These are phyloP conservation scores for Bretschneidera sinensis DNA, from an alignment of 345 rosid genomes.

Conservation along the genomic window DNA sequence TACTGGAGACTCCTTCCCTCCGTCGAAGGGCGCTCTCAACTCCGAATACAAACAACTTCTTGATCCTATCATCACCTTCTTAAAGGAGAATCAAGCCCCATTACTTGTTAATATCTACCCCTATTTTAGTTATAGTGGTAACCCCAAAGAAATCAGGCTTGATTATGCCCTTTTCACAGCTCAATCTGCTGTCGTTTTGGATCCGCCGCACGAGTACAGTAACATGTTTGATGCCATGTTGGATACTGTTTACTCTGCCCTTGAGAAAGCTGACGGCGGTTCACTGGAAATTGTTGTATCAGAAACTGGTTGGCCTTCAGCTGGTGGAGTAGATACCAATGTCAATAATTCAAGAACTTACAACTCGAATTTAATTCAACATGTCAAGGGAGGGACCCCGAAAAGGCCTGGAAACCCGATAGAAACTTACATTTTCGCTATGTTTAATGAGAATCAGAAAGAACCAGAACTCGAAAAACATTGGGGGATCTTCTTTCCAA, in stretches of 20 bases:
- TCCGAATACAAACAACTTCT: conserved; percentile 17
- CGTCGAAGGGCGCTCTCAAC: conserved; percentile 26
- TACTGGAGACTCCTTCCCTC: too few species aligned
- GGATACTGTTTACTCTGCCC: too few species aligned
- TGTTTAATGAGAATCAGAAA: conserved; percentile 54
- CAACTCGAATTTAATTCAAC: conserved; percentile 44
- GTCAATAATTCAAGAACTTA: conserved; percentile 65
- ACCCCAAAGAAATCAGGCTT: conserved; percentile 21
- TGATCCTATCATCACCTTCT: conserved; percentile 30
- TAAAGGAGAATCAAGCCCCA: conserved; percentile 28
- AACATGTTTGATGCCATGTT: conserved; percentile 61
- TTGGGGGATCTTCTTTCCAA: too few species aligned
- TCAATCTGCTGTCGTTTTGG: conserved; percentile 17
- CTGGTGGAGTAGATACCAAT: too few species aligned
- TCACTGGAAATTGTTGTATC: too few species aligned
- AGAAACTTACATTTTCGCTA: conserved; percentile 60
- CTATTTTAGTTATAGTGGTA: conserved; percentile 24
- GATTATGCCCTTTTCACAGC: conserved; percentile 38
- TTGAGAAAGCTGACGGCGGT: too few species aligned
- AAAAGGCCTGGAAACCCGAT: conserved; percentile 42
- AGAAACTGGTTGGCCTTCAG: too few species aligned
- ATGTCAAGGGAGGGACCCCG: conserved; percentile 35
- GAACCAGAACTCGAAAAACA: conserved; percentile 28
- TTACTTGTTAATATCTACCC: conserved; percentile 36
- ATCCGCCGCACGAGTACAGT: conserved; percentile 22